A percentile compares a stretch with the other conserved stretches of the same genome.
Evolutionary conservation across 495 filamentous ascomycete genomes (phyloP).

Genomic region (Daldinia childiae): DNA sequence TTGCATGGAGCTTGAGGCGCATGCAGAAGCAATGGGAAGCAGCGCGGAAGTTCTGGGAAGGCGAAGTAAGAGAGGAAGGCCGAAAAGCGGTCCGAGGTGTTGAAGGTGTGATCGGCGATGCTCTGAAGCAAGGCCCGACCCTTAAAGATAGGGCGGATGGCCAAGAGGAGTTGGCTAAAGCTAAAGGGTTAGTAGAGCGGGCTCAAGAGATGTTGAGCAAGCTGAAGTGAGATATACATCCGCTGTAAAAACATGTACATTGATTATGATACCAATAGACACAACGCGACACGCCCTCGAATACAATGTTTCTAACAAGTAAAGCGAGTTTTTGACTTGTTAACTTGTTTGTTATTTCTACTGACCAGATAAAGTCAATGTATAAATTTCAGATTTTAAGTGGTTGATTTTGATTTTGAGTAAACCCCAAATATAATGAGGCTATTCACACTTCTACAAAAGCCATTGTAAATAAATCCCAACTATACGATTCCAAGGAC

Average conservation of each 20-base stretch:
- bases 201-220: constrained; percentile 52
- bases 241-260: constrained; percentile 14
- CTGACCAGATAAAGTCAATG: no score
- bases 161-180: constrained; percentile 58
- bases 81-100: constrained; percentile 73
- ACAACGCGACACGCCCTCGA: neutral
- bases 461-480: no score
- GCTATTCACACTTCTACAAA: no score
- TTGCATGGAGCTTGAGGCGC: constrained; percentile 65
- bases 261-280: constrained; percentile 29
- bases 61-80: constrained; percentile 81
- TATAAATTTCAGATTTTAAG: no score
- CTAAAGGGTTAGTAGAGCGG: constrained; percentile 64
- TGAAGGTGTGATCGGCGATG: constrained; percentile 69
- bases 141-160: constrained; percentile 48
- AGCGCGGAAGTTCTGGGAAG: constrained; percentile 75
- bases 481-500: no score
- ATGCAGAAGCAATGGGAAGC: constrained; percentile 84
- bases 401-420: no score
- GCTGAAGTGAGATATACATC: constrained; percentile 42
- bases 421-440: no score
- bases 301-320: no score
- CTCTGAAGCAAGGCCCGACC: constrained; percentile 60
- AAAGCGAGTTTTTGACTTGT: no score
- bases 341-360: no score